phyloP scores from a whole-genome alignment of 2,329 filamentous ascomycete species.

The Botrytis fragariae region DNA sequence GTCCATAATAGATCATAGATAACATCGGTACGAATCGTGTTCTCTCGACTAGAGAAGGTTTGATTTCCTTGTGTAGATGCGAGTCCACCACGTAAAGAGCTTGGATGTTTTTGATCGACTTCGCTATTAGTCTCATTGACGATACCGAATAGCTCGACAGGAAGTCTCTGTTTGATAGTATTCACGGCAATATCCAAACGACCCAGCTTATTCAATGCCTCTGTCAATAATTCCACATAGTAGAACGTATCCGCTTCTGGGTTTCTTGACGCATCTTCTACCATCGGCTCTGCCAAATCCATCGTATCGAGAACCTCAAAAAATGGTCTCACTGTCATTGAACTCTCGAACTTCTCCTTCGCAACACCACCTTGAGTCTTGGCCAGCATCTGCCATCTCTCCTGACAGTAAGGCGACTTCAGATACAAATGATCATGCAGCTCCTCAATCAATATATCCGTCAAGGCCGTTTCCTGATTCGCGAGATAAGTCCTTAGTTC shows the following conservation, averaged over 20 bases:
- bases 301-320: slow-evolving; percentile 59
- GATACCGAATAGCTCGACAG: slow-evolving; percentile 88
- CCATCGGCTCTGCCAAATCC: slow-evolving; percentile 59
- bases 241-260: slow-evolving; percentile 94
- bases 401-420: slow-evolving; percentile 95
- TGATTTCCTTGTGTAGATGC: slow-evolving; percentile 55
- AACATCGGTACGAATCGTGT: slow-evolving; percentile 76
- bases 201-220: slow-evolving; percentile 86
- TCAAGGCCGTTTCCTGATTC: slow-evolving; percentile 88
- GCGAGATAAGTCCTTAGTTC: slow-evolving; percentile 85
- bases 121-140: slow-evolving; percentile 95
- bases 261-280: slow-evolving; percentile 88
- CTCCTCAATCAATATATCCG: slow-evolving; percentile 96
- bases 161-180: slow-evolving; percentile 85
- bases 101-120: slow-evolving; percentile 90
- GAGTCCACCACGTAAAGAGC: slow-evolving; percentile 58
- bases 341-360: slow-evolving; percentile 45
- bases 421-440: slow-evolving; percentile 95
- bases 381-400: slow-evolving; percentile 84
- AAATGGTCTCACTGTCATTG: slow-evolving; percentile 50
- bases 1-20: slow-evolving; percentile 91
- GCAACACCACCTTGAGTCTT: slow-evolving; percentile 57
- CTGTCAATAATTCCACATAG: slow-evolving; percentile 84
- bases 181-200: slow-evolving; percentile 83
- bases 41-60: slow-evolving; percentile 66